Evolutionary conservation across 305 asterid genomes (phyloP), one percentile per base, ranked within the genome.

Genomic region (Fraxinus xanthoxyloides): DNA sequence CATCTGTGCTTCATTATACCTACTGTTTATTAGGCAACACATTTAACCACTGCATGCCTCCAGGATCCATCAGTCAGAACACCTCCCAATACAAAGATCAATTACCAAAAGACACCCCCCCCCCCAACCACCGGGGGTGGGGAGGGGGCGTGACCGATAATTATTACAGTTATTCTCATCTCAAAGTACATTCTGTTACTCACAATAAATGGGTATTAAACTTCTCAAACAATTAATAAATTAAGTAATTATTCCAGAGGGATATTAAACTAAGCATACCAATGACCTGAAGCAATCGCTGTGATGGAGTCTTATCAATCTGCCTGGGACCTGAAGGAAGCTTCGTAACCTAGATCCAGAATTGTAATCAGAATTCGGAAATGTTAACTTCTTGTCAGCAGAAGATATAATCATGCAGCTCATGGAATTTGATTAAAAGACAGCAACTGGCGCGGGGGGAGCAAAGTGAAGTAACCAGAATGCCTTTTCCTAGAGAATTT

Each of bases 241-340:
- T n/a, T 23, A 79, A 43, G 78, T 63, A 75, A 69, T n/a, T 69
- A 54, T 81, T 15, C 10, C 65, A 79, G 75, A 81, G 79, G 79
- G 76, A 77, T 61, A 74, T 63, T 73, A 34, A 65, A 26, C 32
- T 86, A 85, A 83, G 83, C 96, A 88, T 95, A 94, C 99, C 99
- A 51, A 87, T 86, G 86, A 96, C 92, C 91, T 96, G 98, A 88
- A 96, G 98, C 85, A 96, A 82, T 63, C 99, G 90, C 76, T 87
- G 93, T 24, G 97, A 87, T 77, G 92, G 93, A 86, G 84, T 87
- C 90, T 89, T 94, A 78, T 96, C 99, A 77, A 85, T 82, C 79
- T 89, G 97, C 86, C 91, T 88, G 5, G 94, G 91, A 63, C 85
- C 94, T 24, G 95, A 88, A 74, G 96, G 91, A 81, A 87, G 83